Evolutionary conservation across 2,329 filamentous ascomycete genomes (phyloP).

Genomic region (Sporothrix phasma): DNA sequence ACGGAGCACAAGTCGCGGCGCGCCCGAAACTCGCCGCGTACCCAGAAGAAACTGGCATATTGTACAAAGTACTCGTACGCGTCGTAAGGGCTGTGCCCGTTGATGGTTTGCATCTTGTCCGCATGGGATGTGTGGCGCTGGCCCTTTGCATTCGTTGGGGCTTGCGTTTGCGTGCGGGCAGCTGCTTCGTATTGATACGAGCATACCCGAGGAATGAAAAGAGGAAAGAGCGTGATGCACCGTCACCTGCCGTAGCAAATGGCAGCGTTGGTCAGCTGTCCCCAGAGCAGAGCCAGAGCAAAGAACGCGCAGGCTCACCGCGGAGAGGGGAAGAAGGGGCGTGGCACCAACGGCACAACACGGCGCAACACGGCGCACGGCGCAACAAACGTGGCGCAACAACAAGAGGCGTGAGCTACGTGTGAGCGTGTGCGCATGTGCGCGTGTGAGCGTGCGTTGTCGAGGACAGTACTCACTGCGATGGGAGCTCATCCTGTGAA

Average conservation of each 20-base stretch:
- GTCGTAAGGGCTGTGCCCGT: too few relatives aligned
- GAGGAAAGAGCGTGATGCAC: not conserved
- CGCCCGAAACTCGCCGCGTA: not conserved
- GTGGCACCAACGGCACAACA: not conserved
- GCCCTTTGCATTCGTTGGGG: not conserved
- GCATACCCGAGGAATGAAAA: not conserved
- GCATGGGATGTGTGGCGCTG: not conserved
- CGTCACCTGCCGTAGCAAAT: not conserved
- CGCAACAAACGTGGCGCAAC: not conserved
- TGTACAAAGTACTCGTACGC: too few relatives aligned
- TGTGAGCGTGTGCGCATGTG: too few relatives aligned
- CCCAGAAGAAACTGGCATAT: not conserved
- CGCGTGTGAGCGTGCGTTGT: too few relatives aligned
- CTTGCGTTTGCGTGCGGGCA: not conserved
- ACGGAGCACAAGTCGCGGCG: not conserved
- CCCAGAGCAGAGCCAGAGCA: not conserved
- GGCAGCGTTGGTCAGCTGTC: not conserved
- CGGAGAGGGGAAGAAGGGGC: not conserved
- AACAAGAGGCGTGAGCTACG: not conserved
- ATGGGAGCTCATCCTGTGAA: constrained; percentile 14
- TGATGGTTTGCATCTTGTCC: not conserved
- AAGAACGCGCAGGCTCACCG: not conserved
- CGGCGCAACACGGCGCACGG: not conserved
- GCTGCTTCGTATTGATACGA: not conserved
- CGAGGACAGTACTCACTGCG: too few relatives aligned